Percentiles rank a stretch among this genome's conserved stretches.
These are phyloP conservation scores for Spizellomyces sp. DNA, from an alignment of 192 early-diverging fungal species.

Conservation along the genomic window DNA sequence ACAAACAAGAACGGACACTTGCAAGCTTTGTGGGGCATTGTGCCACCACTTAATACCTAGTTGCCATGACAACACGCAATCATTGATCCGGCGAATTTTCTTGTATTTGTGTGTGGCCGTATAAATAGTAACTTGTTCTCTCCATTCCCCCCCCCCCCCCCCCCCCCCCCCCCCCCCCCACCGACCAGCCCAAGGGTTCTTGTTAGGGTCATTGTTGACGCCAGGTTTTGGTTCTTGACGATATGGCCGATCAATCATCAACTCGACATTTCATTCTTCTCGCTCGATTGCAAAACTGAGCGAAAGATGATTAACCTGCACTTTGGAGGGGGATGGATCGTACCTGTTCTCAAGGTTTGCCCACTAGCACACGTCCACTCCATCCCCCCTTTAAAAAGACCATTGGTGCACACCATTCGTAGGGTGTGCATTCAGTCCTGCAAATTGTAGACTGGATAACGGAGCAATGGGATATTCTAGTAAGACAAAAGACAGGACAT, in stretches of 20 bases:
- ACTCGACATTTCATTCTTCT: neutral
- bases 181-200: too few species aligned
- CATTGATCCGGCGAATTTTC: neutral
- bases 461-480: neutral
- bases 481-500: neutral
- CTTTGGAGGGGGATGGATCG: neutral
- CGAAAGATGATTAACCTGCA: neutral
- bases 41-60: neutral
- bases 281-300: neutral
- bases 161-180: too few species aligned
- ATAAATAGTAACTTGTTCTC: neutral
- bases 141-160: neutral
- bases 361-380: neutral
- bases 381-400: neutral
- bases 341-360: neutral
- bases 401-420: slow-evolving; percentile 1
- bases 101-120: neutral
- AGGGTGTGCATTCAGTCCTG: neutral
- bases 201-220: too few species aligned
- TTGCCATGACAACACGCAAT: neutral
- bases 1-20: neutral
- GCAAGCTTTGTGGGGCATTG: neutral
- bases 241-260: neutral
- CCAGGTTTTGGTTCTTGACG: too few species aligned
- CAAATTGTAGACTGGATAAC: neutral